phyloP scores from a whole-genome alignment of 345 rosid genomes.

The Citrus maxima region DNA sequence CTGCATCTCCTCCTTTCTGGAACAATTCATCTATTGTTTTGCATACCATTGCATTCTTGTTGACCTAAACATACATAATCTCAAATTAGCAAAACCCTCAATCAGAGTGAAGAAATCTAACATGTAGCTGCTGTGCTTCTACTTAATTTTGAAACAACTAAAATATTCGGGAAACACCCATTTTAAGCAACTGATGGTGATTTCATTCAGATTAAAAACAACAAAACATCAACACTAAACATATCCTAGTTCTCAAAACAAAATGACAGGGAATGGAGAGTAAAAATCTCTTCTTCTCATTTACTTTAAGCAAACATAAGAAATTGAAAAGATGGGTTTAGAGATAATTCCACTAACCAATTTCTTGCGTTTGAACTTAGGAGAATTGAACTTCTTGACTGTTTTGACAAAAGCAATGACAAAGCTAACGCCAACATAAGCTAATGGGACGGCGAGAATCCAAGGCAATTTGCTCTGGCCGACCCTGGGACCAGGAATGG shows the following conservation, averaged over 20 bases:
- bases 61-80: conserved; percentile 44
- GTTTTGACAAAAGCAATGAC: conserved; percentile 81
- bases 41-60: conserved; percentile 77
- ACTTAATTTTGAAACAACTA: background rate
- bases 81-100: background rate
- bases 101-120: background rate
- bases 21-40: conserved; percentile 69
- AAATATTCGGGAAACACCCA: background rate
- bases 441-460: conserved; percentile 86
- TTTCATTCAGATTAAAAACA: background rate
- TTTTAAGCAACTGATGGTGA: background rate
- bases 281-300: background rate
- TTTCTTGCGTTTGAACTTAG: conserved; percentile 60
- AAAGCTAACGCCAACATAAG: conserved; percentile 69
- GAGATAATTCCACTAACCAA: conserved; percentile 41
- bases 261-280: background rate
- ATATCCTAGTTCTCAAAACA: background rate
- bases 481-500: conserved; percentile 93
- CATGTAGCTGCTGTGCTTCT: background rate
- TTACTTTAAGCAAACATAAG: background rate
- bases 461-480: conserved; percentile 88
- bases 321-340: background rate
- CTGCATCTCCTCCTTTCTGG: conserved; percentile 46
- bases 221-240: background rate
- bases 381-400: conserved; percentile 67